Percentiles rank a stretch among this genome's conserved stretches.
phyloP scores from a whole-genome alignment of 2,329 filamentous ascomycete genomes.

The Myriosclerotinia curreyana region DNA sequence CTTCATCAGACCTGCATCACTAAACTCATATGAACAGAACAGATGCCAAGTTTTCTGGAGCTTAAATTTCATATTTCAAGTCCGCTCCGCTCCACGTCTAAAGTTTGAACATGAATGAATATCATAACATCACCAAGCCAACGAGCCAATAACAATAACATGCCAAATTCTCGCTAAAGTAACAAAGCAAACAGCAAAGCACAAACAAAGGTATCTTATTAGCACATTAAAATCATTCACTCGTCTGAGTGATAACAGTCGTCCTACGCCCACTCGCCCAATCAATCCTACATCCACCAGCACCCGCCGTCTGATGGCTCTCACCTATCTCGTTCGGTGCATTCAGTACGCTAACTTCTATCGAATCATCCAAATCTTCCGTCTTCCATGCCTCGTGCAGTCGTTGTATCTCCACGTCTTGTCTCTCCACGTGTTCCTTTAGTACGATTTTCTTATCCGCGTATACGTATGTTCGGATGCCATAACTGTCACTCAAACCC shows the following conservation, averaged over 20 bases:
- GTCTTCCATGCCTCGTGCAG: neutral
- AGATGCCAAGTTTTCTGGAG: neutral
- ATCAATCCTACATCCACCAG: neutral
- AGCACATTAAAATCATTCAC: constrained; percentile 7
- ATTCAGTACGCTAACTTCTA: constrained; percentile 12
- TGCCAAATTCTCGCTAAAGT: constrained; percentile 4
- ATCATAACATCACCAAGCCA: neutral
- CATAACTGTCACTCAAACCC: constrained; percentile 2
- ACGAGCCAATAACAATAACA: neutral
- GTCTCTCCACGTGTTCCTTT: neutral
- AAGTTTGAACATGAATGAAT: neutral
- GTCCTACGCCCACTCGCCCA: constrained; percentile 15
- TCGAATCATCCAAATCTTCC: constrained; percentile 12
- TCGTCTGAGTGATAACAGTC: constrained; percentile 16
- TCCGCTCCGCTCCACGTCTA: neutral
- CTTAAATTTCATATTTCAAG: neutral
- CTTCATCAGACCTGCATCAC: neutral
- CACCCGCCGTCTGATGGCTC: neutral
- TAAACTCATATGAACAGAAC: neutral
- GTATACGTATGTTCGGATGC: constrained; percentile 18
- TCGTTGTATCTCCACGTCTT: neutral
- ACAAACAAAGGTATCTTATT: neutral
- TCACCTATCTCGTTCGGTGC: neutral
- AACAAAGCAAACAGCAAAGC: constrained; percentile 2
- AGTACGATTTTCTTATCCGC: constrained; percentile 14